Evolutionary conservation across 106 monocot genomes (phyloP), one percentile per base, ranked within the genome.

Genomic region (Narthecium ossifragum): DNA sequence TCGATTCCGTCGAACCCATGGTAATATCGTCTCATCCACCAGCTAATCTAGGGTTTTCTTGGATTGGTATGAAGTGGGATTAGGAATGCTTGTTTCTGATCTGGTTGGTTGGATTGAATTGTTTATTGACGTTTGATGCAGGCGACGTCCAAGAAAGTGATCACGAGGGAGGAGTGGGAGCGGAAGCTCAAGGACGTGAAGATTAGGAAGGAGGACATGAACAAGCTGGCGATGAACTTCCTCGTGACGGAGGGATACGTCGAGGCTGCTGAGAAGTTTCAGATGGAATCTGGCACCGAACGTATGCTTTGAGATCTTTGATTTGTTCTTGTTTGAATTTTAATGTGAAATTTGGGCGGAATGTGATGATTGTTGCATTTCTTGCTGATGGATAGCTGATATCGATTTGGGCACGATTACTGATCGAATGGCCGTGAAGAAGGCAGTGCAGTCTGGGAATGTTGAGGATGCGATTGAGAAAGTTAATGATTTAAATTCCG

Each of bases 171-270:
- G 27, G 76, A 81, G 11, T 76, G 81, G 76, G 76, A 76, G 53
- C 61, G 59, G 49, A 69, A 67, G 57, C 66, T 81, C n/a, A 74
- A 39, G 27, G 77, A 81, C 8, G 77, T 81, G 5, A 62, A 55
- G 57, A 78, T 86, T 31, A 62, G 77, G 51, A 86, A 78, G 46
- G 68, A 78, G 32, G 85, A 86, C 58, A 71, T 81, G 81, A 78
- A 80, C 55, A 77, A 65, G 71, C 74, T 86, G 15, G 77, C 81
- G 20, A 77, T 86, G 85, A 75, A 86, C 53, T 80, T 80, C 25
- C 80, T 86, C 24, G 71, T 81, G 22, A 86, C 74, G 0, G 85
- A 78, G 51, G 77, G 80, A 34, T 86, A 74, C 48, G 70, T 74
- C 1, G 77, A 78, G 30, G 77, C 85, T 5, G 77, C 77, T 0